Conservation (phyloP, 2,329 filamentous ascomycete species). For the Aspergillus caelatus region DNA sequence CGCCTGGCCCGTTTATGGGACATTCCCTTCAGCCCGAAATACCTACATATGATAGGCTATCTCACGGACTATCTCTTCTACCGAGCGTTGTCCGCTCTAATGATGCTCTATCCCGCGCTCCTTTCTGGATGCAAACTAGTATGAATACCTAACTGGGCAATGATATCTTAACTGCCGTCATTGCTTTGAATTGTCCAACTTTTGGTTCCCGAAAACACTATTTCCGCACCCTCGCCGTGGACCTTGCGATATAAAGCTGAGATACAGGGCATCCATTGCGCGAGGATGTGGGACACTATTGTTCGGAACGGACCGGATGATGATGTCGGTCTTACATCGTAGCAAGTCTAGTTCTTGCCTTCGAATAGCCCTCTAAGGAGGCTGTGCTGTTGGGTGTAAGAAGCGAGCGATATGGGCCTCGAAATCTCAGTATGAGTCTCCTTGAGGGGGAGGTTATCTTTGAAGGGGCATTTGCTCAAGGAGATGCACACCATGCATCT, state of each 20-base stretch:
- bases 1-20: conserved; percentile 3
- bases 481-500: conserved; percentile 9
- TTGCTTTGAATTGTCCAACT: conserved; percentile 2
- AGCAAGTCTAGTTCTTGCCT: conserved; percentile 3
- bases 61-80: conserved; percentile 3
- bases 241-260: conserved; percentile 2
- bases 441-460: conserved; percentile 4
- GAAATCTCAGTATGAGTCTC: conserved; percentile 6
- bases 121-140: background rate
- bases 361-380: background rate
- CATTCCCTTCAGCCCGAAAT: conserved; percentile 8
- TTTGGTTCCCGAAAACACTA: conserved; percentile 8
- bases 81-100: background rate
- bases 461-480: conserved; percentile 10
- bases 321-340: conserved; percentile 8
- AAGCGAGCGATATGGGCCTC: conserved; percentile 4
- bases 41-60: conserved; percentile 3
- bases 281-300: conserved; percentile 8
- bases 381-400: conserved; percentile 11
- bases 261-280: conserved; percentile 10
- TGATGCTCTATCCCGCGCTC: background rate
- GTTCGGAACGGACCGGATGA: conserved; percentile 10
- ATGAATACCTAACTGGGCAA: conserved; percentile 1
- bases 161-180: conserved; percentile 5
- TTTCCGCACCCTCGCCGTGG: background rate